Evolutionary conservation across 352 stramenopile species (phyloP).

Genomic region (Thraustochytrium striatum): DNA sequence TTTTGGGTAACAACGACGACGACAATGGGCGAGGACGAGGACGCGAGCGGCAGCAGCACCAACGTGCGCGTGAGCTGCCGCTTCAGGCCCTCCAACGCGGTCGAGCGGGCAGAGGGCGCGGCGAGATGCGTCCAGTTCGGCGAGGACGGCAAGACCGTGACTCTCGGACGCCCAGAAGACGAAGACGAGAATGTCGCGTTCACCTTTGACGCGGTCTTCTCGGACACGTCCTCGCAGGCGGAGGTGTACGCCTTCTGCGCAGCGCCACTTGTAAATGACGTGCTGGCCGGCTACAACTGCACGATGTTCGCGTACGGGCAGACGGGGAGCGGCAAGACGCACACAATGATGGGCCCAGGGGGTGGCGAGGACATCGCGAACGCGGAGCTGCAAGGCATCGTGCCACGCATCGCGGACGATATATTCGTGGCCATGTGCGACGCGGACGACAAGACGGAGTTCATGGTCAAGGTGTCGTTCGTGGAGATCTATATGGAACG

Average conservation of each 20-base stretch:
- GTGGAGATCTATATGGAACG: slow-evolving; percentile 88
- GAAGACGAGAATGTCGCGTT: slow-evolving; percentile 13
- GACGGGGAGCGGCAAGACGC: slow-evolving; percentile 33
- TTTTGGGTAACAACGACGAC: too few species aligned
- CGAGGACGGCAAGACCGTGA: slow-evolving; percentile 2
- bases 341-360: slow-evolving; percentile 66
- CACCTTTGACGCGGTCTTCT: slow-evolving; percentile 39
- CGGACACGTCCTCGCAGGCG: neutral
- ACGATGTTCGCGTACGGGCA: slow-evolving; percentile 60
- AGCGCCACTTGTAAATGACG: slow-evolving; percentile 23
- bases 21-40: too few species aligned
- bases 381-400: slow-evolving; percentile 39
- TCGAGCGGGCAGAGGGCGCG: neutral
- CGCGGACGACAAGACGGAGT: slow-evolving; percentile 60
- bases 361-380: neutral
- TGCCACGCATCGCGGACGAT: slow-evolving; percentile 49
- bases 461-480: slow-evolving; percentile 81
- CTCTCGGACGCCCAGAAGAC: neutral
- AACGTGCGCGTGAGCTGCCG: slow-evolving; percentile 27
- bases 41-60: neutral
- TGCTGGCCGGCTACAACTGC: slow-evolving; percentile 50
- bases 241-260: slow-evolving; percentile 30
- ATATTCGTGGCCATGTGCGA: slow-evolving; percentile 57
- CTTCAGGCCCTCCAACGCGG: slow-evolving; percentile 6
- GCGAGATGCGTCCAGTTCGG: neutral